Conservation (phyloP, 768 basidiomycete species). For the Lactifluus pinguis region DNA sequence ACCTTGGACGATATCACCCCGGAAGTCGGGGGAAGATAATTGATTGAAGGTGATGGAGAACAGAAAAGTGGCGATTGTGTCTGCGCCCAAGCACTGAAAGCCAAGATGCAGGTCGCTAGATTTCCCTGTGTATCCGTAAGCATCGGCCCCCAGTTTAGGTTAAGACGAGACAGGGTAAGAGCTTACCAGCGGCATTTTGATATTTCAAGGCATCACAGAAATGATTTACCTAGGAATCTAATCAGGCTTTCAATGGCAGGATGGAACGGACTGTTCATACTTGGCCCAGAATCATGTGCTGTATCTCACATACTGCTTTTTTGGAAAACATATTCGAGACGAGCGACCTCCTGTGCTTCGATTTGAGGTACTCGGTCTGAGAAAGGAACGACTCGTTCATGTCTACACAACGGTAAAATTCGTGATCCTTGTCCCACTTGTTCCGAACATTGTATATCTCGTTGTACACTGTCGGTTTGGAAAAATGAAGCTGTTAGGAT, state of each 20-base stretch:
- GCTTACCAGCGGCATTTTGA: conserved; percentile 5
- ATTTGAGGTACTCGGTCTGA: conserved; percentile 27
- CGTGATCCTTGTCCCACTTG: conserved; percentile 33
- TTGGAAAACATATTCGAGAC: conserved; percentile 33
- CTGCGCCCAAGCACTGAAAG: conserved; percentile 35
- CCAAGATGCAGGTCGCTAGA: conserved; percentile 33
- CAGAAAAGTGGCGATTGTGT: conserved; percentile 36
- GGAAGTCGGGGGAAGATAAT: conserved; percentile 29
- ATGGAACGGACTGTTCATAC: conserved; percentile 15
- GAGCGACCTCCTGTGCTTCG: conserved; percentile 27
- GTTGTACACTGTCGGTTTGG: conserved; percentile 4
- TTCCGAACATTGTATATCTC: conserved; percentile 12
- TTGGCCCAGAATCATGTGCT: conserved; percentile 27
- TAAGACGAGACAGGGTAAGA: background rate
- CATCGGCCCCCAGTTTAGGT: too few species aligned
- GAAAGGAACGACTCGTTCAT: conserved; percentile 30
- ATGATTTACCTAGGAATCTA: conserved; percentile 26
- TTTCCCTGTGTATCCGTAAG: background rate
- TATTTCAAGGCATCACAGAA: conserved; percentile 19
- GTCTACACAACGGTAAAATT: conserved; percentile 32
- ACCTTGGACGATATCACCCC: conserved; percentile 27
- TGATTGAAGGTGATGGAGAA: conserved; percentile 30
- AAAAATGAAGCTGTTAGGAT: conserved; percentile 6
- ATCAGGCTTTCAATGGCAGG: background rate
- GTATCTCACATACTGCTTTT: conserved; percentile 30